Conservation (phyloP, 352 stramenopile species). For the Phytophthora rubi region DNA sequence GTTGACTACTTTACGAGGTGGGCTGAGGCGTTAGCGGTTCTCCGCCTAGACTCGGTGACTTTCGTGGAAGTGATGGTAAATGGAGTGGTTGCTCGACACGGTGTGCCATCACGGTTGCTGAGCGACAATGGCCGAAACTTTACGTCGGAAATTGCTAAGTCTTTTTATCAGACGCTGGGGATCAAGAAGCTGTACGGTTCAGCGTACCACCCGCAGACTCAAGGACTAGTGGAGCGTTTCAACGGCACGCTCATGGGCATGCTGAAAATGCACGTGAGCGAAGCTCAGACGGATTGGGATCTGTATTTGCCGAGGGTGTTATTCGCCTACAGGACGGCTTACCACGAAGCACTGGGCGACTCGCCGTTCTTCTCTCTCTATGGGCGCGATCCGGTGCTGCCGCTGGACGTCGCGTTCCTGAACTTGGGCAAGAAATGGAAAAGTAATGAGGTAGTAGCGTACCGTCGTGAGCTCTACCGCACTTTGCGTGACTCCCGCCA, state of each 20-base stretch:
- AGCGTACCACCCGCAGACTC: too few species aligned
- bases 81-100: constrained; percentile 1
- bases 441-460: constrained; percentile 8
- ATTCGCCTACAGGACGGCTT: constrained; percentile 8
- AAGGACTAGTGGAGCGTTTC: too few species aligned
- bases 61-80: constrained; percentile 5
- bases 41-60: not conserved
- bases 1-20: constrained; percentile 2
- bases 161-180: constrained; percentile 9
- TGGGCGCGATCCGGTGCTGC: not conserved
- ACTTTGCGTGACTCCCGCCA: constrained; percentile 7
- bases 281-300: too few species aligned
- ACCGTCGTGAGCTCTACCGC: constrained; percentile 4
- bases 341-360: constrained; percentile 11
- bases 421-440: constrained; percentile 7
- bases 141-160: constrained; percentile 6
- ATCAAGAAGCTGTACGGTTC: constrained; percentile 15
- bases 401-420: too few species aligned
- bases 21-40: not conserved
- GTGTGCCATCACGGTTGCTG: constrained; percentile 2
- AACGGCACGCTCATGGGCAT: too few species aligned
- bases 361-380: constrained; percentile 17
- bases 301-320: not conserved
- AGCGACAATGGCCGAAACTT: constrained; percentile 14
- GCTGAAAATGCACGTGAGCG: too few species aligned